Percentiles rank a stretch among this genome's conserved stretches.
phyloP scores from a whole-genome alignment of 2,329 filamentous ascomycete genomes.

The Fusarium albidum region DNA sequence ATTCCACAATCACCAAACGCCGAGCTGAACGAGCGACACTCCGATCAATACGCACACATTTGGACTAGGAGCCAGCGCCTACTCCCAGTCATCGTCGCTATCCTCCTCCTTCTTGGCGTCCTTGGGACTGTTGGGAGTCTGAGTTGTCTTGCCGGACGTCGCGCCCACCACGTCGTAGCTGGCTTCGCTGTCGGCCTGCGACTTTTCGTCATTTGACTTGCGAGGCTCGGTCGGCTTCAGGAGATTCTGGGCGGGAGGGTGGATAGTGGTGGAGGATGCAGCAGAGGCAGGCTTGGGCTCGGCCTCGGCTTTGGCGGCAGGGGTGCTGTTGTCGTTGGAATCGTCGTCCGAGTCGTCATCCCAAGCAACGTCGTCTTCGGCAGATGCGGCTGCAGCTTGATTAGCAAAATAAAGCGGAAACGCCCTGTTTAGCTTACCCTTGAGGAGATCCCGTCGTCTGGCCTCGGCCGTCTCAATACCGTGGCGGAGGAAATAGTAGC shows the following conservation, averaged over 20 bases:
- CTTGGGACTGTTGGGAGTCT: constrained; percentile 74
- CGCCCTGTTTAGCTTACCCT: constrained; percentile 67
- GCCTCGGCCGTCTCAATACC: constrained; percentile 94
- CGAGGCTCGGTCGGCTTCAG: constrained; percentile 72
- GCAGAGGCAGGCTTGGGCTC: constrained; percentile 55
- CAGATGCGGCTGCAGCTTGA: constrained; percentile 63
- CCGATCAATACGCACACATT: constrained; percentile 22
- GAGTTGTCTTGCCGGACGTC: constrained; percentile 78
- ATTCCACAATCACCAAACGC: constrained; percentile 44
- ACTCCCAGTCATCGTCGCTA: constrained; percentile 79
- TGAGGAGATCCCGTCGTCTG: constrained; percentile 85
- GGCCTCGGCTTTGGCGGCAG: constrained; percentile 12
- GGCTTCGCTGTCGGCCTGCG: constrained; percentile 89
- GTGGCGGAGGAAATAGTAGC: constrained; percentile 94
- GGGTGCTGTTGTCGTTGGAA: constrained; percentile 20
- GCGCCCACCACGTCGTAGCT: constrained; percentile 94
- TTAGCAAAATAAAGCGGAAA: constrained; percentile 19
- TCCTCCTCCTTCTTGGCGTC: constrained; percentile 60
- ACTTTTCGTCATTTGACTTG: constrained; percentile 87
- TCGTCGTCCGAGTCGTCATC: constrained; percentile 72
- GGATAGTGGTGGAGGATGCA: constrained; percentile 68
- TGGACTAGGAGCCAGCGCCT: constrained; percentile 34
- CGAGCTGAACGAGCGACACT: constrained; percentile 38
- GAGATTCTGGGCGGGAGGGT: constrained; percentile 55
- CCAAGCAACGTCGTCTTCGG: constrained; percentile 76